These are phyloP conservation scores for Pseudisothecium myosuroides DNA, from an alignment of 225 moss, liverwort and hornwort species.

Conservation along the genomic window DNA sequence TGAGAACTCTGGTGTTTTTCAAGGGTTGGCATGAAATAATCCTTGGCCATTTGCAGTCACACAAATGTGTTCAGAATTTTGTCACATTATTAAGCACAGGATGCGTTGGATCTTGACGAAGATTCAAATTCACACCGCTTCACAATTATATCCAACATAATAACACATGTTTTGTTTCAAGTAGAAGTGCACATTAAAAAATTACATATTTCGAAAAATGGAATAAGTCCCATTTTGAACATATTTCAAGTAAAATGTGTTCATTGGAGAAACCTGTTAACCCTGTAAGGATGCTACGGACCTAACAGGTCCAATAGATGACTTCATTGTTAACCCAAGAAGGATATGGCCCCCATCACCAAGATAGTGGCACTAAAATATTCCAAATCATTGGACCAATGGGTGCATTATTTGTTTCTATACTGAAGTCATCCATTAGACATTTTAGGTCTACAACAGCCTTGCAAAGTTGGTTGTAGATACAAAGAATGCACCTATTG, in stretches of 20 bases:
- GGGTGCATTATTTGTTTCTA: neutral
- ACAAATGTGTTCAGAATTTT: neutral
- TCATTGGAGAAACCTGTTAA: too few species aligned
- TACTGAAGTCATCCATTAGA: neutral
- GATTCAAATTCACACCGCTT: neutral
- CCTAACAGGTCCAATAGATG: neutral
- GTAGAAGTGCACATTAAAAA: neutral
- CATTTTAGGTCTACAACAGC: neutral
- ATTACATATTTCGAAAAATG: neutral
- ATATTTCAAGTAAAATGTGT: neutral
- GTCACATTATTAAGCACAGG: neutral
- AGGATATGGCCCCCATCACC: neutral
- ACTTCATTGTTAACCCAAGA: neutral
- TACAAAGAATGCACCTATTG: neutral
- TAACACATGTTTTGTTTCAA: neutral
- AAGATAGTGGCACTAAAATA: neutral
- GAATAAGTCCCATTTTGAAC: neutral
- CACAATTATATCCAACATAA: too few species aligned
- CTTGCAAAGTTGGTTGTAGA: neutral
- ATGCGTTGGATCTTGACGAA: neutral
- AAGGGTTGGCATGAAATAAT: neutral
- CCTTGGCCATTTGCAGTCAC: neutral
- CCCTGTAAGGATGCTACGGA: neutral
- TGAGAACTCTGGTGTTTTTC: neutral
- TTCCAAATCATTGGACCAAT: neutral